Evolutionary conservation across 1,284 basidiomycete genomes (phyloP), one percentile per base, ranked within the genome.

Genomic region (Irpex sp.): DNA sequence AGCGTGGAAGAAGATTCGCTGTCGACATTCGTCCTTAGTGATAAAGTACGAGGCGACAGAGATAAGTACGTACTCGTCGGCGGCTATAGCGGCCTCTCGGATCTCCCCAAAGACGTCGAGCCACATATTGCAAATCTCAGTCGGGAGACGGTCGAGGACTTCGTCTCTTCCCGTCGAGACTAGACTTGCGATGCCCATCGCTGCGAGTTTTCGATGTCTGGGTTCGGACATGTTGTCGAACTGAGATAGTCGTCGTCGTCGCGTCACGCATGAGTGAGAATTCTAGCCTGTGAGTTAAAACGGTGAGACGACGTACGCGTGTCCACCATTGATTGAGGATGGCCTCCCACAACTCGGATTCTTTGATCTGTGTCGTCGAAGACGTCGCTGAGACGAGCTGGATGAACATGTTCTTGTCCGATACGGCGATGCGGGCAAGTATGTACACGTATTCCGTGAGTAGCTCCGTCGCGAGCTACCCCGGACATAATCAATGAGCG

Each of bases 81-180:
- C 61, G 5, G 78, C 75, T 21, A 73, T 74, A 64, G 82, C 76
- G 0, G 86, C 86, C 73, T 95, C 92, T 70, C 87, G 91, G 61
- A 95, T 80, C 73, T 96, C 94, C 9, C 89, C 91, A 51, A 96
- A 89, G 4, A 95, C 93, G 69, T 96, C 94, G 56, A 94, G 78
- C 92, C 94, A 96, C 50, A 96, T 79, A 71, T 95, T 95, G 76
- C 93, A 93, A 66, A 92, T 85, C 68, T 94, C 92, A 4, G 81
- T 83, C 11, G 84, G 81, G 21, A 94, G 77, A 39, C 90, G 82
- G 53, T 84, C 78, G 17, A 94, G 81, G n/a, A 92, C 86, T 66
- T 91, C 88, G 3, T 80, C 80, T 26, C 83, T 81, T 39, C 84
- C 87, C 0, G 90, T 88, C 1, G 91, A 83, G 50, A 92, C 86